A percentile compares a stretch with the other conserved stretches of the same genome.
Evolutionary conservation across 495 filamentous ascomycete genomes (phyloP).

Genomic region (Umbilicaria muhlenbergii): DNA sequence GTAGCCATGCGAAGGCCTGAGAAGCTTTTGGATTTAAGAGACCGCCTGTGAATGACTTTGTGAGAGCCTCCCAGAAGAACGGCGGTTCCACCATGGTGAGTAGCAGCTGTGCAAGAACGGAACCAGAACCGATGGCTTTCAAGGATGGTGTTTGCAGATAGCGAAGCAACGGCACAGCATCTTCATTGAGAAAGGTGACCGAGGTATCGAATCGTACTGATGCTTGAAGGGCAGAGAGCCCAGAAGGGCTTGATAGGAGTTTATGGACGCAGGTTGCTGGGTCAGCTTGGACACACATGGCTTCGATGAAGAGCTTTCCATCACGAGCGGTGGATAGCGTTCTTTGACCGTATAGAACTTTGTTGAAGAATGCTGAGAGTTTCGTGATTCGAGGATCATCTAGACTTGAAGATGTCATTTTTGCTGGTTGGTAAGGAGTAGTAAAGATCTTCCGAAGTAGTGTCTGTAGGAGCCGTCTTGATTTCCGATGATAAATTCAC

Average conservation of each 20-base stretch:
- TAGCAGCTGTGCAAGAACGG: slow-evolving; percentile 38
- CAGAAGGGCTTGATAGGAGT: slow-evolving; percentile 33
- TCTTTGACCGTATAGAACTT: slow-evolving; percentile 19
- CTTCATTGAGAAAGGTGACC: slow-evolving; percentile 32
- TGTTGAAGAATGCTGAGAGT: slow-evolving; percentile 16
- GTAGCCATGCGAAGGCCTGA: slow-evolving; percentile 42
- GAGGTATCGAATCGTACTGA: slow-evolving; percentile 34
- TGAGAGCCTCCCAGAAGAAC: slow-evolving; percentile 41
- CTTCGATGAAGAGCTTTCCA: slow-evolving; percentile 45
- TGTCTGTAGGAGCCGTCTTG: too few species aligned
- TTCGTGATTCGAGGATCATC: not conserved
- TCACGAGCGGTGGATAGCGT: slow-evolving; percentile 18
- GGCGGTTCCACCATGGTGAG: slow-evolving; percentile 39
- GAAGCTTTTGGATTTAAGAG: slow-evolving; percentile 23
- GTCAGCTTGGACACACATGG: slow-evolving; percentile 33
- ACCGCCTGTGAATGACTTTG: slow-evolving; percentile 23
- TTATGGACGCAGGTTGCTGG: slow-evolving; percentile 35
- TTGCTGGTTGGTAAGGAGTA: not conserved
- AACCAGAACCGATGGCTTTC: slow-evolving; percentile 36
- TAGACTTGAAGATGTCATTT: not conserved
- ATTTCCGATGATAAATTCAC: too few species aligned
- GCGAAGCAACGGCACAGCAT: slow-evolving; percentile 14
- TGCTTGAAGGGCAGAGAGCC: slow-evolving; percentile 29
- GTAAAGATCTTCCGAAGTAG: too few species aligned
- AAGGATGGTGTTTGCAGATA: slow-evolving; percentile 21